These are phyloP conservation scores for Globisporangium nodosum DNA, from an alignment of 352 stramenopile species.

Conservation along the genomic window DNA sequence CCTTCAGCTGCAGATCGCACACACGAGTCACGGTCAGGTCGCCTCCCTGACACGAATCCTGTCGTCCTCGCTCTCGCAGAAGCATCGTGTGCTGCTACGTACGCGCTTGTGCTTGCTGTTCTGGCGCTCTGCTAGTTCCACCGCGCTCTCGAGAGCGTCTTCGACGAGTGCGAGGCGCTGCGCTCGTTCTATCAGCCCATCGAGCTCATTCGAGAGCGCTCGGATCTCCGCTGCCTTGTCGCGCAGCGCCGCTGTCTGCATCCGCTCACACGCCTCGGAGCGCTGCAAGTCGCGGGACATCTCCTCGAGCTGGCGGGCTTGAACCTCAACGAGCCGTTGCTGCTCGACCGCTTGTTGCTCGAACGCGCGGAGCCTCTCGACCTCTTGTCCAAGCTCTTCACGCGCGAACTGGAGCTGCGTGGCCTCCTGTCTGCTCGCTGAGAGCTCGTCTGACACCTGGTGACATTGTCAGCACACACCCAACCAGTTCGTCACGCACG, in stretches of 20 bases:
- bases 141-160: conserved; percentile 18
- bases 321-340: background rate
- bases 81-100: background rate
- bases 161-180: conserved; percentile 17
- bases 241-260: background rate
- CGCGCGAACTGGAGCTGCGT: background rate
- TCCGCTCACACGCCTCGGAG: background rate
- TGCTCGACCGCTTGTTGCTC: conserved; percentile 4
- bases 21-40: background rate
- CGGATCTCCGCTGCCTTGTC: background rate
- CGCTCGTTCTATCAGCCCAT: conserved; percentile 12
- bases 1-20: conserved; percentile 10
- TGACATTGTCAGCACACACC: background rate
- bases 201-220: conserved; percentile 6
- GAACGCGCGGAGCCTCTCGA: conserved; percentile 2
- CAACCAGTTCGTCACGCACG: background rate
- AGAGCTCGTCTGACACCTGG: background rate
- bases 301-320: background rate
- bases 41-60: too few species aligned
- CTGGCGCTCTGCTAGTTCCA: conserved; percentile 27
- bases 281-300: background rate
- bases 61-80: too few species aligned
- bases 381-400: background rate
- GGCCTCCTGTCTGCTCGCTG: conserved; percentile 3
- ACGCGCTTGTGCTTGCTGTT: conserved; percentile 32